Evolutionary conservation across 148 eudicot genomes (phyloP).

Genomic region (Rhododendron molle): DNA sequence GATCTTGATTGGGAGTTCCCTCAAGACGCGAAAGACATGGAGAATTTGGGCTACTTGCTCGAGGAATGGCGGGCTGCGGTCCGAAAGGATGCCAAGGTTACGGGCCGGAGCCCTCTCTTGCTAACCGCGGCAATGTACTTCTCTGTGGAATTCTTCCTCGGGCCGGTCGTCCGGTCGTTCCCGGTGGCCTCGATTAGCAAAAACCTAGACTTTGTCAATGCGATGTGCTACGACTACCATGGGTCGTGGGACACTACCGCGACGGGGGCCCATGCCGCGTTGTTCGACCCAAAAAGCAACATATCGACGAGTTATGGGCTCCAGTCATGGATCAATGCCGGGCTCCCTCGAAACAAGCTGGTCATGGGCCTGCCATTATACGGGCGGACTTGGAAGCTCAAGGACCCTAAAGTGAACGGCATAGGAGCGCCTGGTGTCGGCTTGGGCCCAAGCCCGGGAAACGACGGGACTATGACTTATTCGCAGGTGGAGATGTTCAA

Average conservation of each 20-base stretch:
- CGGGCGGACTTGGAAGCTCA: conserved; percentile 46
- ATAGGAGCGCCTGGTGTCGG: conserved; percentile 36
- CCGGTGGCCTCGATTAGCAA: conserved; percentile 25
- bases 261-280: conserved; percentile 40
- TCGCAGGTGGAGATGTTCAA: conserved; percentile 26
- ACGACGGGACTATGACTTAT: conserved; percentile 18
- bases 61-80: conserved; percentile 44
- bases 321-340: conserved; percentile 37
- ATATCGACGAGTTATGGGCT: conserved; percentile 48
- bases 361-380: conserved; percentile 52
- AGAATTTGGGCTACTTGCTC: conserved; percentile 21
- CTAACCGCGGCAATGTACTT: conserved; percentile 49
- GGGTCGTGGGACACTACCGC: conserved; percentile 36
- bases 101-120: conserved; percentile 24
- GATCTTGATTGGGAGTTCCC: conserved; percentile 59
- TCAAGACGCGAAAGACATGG: conserved; percentile 29
- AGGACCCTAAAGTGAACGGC: conserved; percentile 18
- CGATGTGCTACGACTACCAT: conserved; percentile 44
- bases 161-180: conserved; percentile 15
- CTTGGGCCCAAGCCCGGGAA: conserved; percentile 32
- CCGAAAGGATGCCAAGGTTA: conserved; percentile 24
- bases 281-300: conserved; percentile 34
- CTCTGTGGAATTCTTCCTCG: conserved; percentile 19
- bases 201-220: conserved; percentile 47
- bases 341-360: conserved; percentile 12